Percentiles rank a stretch among this genome's conserved stretches.
Conservation (phyloP, 169 alveolate genomes). For the Cryptosporidium muris region DNA sequence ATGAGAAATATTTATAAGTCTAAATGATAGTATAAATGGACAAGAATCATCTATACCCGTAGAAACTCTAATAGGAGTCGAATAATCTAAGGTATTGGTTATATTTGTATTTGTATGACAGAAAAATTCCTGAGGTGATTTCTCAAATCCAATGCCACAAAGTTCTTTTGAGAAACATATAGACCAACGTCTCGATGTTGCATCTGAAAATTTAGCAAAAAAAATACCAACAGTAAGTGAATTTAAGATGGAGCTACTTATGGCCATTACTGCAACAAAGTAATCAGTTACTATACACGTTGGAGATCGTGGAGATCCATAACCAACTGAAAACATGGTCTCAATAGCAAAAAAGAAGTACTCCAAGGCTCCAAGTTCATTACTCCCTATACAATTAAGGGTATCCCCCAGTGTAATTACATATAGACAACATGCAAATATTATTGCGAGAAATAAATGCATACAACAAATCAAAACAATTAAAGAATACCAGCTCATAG, state of each 20-base stretch:
- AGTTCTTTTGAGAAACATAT: conserved; percentile 73
- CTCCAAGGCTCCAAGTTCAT: conserved; percentile 54
- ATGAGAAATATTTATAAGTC: conserved; percentile 75
- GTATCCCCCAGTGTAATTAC: conserved; percentile 72
- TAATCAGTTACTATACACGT: conserved; percentile 72
- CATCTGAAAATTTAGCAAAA: conserved; percentile 76
- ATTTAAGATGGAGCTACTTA: conserved; percentile 73
- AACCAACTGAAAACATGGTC: conserved; percentile 78
- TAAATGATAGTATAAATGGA: conserved; percentile 73
- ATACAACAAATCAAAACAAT: conserved; percentile 20
- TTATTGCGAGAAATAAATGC: conserved; percentile 26
- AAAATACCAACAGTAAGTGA: conserved; percentile 76
- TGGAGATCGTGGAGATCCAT: conserved; percentile 78
- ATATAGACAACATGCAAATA: conserved; percentile 8
- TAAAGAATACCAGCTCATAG: conserved; percentile 50
- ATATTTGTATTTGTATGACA: neutral
- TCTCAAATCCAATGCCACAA: conserved; percentile 61
- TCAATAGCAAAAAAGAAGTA: conserved; percentile 76
- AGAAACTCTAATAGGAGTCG: conserved; percentile 2
- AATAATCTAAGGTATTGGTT: neutral
- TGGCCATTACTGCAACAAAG: conserved; percentile 74
- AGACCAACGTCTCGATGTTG: conserved; percentile 75
- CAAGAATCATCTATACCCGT: conserved; percentile 18
- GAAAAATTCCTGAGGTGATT: neutral
- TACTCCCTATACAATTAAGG: conserved; percentile 73